Base-by-base conservation (phyloP, 768 basidiomycete genomes). In the Phylloporus rhodoxanthus region DNA sequence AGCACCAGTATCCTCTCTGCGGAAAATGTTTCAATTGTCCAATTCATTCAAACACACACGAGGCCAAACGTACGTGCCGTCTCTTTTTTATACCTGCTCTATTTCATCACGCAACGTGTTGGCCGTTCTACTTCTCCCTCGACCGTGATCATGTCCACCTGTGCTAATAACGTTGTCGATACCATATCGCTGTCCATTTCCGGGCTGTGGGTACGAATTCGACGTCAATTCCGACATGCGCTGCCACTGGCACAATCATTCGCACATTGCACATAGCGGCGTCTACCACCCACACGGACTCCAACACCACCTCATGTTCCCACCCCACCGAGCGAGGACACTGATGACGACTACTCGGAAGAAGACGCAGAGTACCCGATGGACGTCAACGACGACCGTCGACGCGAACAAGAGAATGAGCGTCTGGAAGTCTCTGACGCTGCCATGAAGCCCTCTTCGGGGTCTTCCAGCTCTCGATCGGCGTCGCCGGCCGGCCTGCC, bases 161-260 rank as follows among this genome's bases (percentile, higher is more conserved):
- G 11, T 21, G 37, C 51, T 59, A 51, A 64, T 58, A 43, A 38
- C 53, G 43, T 46, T 52, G 39, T 17, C 45, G 40, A 55, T 54
- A 85, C 87, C 86, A 17, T 87, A 85, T 68, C 73, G 77, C 37
- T 90, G 87, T 57, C 84, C 85, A 4, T 85, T 73, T 73, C 84
- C 82, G 6, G 77, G 80, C 37, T 89, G 87, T 62, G 83, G 82
- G 33, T 76, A 85, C 29, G 79, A 84, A 51, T 90, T 90, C 68
- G 89, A 87, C 55, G 88, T 88, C 41, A 87, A 87, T 61, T 87
- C 85, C 0, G 90, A 90, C 63, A 90, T 89, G 87, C 77, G 87
- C 26, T 72, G 87, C 5, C 87, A 90, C 58, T 83, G 81, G 62
- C 74, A 85, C 39, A 88, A 85, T 63, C 86, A 89, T 53, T 68